These are phyloP conservation scores for Gloeostereum incarnatum DNA, from an alignment of 768 basidiomycete species.

Conservation along the genomic window DNA sequence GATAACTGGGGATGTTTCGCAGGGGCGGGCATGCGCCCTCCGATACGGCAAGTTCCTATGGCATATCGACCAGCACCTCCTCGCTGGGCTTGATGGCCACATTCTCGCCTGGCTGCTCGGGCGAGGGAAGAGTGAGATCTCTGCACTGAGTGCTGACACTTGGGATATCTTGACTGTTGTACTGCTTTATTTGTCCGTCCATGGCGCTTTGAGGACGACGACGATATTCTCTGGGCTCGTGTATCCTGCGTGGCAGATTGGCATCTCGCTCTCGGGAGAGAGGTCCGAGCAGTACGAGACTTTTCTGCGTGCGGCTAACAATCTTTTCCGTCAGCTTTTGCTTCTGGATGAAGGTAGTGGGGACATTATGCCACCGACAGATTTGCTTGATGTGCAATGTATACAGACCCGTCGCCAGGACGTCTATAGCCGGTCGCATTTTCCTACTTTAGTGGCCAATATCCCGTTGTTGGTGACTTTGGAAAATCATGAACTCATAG, in stretches of 20 bases:
- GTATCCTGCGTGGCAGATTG: conserved; percentile 69
- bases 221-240: conserved; percentile 66
- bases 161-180: conserved; percentile 63
- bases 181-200: conserved; percentile 53
- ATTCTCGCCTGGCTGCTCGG: conserved; percentile 68
- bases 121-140: conserved; percentile 54
- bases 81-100: conserved; percentile 59
- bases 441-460: conserved; percentile 47
- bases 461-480: conserved; percentile 65
- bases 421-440: conserved; percentile 60
- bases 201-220: conserved; percentile 62
- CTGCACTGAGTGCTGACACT: conserved; percentile 44
- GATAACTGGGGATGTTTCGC: conserved; percentile 37
- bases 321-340: conserved; percentile 50
- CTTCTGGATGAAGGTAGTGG: conserved; percentile 38
- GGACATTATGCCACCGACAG: conserved; percentile 26
- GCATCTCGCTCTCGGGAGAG: conserved; percentile 28
- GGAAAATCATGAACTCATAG: conserved; percentile 50
- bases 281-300: conserved; percentile 33
- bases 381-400: conserved; percentile 59
- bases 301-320: conserved; percentile 55
- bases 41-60: conserved; percentile 65
- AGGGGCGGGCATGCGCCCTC: conserved; percentile 43
- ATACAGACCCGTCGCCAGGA: conserved; percentile 61
- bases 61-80: conserved; percentile 71